Percentiles rank a stretch among this genome's conserved stretches.
phyloP scores from a whole-genome alignment of 768 basidiomycete species.

The Gymnopilus junonius region DNA sequence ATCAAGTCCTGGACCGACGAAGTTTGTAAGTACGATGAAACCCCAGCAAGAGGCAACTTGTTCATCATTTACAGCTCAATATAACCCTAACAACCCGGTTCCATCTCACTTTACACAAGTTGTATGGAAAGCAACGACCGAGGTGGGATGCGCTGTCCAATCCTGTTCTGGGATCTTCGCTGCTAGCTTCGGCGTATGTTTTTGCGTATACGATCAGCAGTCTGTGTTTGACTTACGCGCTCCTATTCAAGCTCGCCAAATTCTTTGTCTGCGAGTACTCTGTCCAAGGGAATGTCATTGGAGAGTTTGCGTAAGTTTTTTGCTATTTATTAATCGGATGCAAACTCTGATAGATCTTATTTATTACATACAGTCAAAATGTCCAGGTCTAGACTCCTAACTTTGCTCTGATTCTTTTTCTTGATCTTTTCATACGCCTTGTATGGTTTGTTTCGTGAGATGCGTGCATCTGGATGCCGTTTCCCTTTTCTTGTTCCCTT shows the following conservation, averaged over 20 bases:
- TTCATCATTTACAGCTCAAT: slow-evolving; percentile 44
- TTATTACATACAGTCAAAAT: slow-evolving; percentile 41
- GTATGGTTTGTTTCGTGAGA: not conserved
- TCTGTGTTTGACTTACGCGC: not conserved
- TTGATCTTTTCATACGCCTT: not conserved
- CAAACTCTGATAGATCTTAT: not conserved
- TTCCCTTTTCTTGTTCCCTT: not conserved
- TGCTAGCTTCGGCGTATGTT: slow-evolving; percentile 56
- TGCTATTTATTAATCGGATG: not conserved
- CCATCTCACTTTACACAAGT: slow-evolving; percentile 78
- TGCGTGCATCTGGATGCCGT: slow-evolving; percentile 11
- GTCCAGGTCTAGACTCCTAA: slow-evolving; percentile 41
- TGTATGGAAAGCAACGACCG: slow-evolving; percentile 70
- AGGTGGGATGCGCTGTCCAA: slow-evolving; percentile 67
- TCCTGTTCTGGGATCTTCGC: slow-evolving; percentile 63
- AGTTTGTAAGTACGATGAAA: slow-evolving; percentile 50
- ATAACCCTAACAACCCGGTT: slow-evolving; percentile 58
- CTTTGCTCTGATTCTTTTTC: slow-evolving; percentile 7
- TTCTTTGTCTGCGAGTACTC: slow-evolving; percentile 76
- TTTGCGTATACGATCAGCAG: not conserved
- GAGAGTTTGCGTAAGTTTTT: slow-evolving; percentile 58
- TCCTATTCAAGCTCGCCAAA: slow-evolving; percentile 49
- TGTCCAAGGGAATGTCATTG: slow-evolving; percentile 65
- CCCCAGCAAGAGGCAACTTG: not conserved
- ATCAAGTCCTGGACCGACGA: slow-evolving; percentile 71